Evolutionary conservation across 331 rosid genomes (phyloP).

Genomic region (Malus hybrid): DNA sequence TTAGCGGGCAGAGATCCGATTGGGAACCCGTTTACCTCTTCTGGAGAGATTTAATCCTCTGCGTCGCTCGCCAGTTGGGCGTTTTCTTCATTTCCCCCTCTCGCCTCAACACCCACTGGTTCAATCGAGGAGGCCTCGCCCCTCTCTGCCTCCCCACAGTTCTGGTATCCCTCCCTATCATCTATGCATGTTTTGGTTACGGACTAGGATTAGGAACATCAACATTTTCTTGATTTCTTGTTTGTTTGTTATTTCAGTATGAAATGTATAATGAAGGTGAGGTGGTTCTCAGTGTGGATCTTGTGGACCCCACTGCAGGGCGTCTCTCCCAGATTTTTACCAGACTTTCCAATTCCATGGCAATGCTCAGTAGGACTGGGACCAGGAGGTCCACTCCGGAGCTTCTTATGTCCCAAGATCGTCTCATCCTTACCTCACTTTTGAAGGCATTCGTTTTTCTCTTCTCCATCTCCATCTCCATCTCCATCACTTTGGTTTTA

Average conservation of each 20-base stretch:
- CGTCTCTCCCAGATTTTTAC: conserved; percentile 39
- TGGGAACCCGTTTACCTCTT: conserved; percentile 61
- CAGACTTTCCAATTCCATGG: conserved; percentile 32
- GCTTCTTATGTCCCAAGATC: conserved; percentile 30
- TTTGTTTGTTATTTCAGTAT: conserved; percentile 38
- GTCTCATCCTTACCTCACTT: conserved; percentile 32
- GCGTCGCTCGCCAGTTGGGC: conserved; percentile 43
- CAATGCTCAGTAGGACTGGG: conserved; percentile 13
- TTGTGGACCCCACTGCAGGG: conserved; percentile 52
- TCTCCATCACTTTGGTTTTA: not conserved
- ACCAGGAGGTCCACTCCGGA: conserved; percentile 12
- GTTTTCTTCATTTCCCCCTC: conserved; percentile 45
- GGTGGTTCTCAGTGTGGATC: conserved; percentile 41
- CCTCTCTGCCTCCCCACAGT: conserved; percentile 77
- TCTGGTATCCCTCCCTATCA: conserved; percentile 36
- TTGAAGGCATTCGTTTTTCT: conserved; percentile 41
- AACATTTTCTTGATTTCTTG: not conserved
- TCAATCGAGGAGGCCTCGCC: conserved; percentile 67
- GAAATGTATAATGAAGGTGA: conserved; percentile 73
- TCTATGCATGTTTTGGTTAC: too few species aligned
- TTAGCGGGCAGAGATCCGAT: conserved; percentile 82
- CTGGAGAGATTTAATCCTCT: conserved; percentile 67
- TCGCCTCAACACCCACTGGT: conserved; percentile 61
- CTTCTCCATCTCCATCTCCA: not conserved
- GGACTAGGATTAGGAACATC: too few species aligned